Evolutionary conservation across 2,329 filamentous ascomycete species (phyloP).

Genomic region (Akanthomyces uredinophilus): DNA sequence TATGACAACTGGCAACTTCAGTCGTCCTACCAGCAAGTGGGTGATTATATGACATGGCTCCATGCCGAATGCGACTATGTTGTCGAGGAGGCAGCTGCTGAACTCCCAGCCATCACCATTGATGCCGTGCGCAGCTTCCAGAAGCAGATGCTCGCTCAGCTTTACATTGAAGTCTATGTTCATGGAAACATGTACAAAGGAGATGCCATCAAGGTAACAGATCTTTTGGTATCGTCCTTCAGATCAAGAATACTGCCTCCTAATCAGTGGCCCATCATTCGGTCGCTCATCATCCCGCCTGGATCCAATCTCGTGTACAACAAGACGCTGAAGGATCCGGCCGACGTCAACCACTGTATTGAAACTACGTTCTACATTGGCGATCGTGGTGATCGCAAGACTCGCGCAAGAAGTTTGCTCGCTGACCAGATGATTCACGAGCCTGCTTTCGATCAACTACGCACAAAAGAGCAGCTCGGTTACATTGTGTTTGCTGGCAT

Average conservation of each 20-base stretch:
- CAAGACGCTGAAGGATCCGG: constrained; percentile 74
- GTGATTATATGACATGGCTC: constrained; percentile 76
- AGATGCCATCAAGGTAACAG: constrained; percentile 79
- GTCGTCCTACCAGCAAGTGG: constrained; percentile 84
- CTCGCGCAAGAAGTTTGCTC: constrained; percentile 73
- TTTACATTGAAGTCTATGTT: constrained; percentile 81
- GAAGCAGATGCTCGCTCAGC: constrained; percentile 72
- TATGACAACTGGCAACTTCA: constrained; percentile 85
- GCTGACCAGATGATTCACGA: constrained; percentile 89
- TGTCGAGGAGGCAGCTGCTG: constrained; percentile 72
- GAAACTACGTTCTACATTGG: constrained; percentile 73
- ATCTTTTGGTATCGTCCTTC: constrained; percentile 73
- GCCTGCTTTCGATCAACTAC: constrained; percentile 87
- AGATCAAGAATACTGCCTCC: constrained; percentile 68
- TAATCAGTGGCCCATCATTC: constrained; percentile 72
- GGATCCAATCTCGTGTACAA: constrained; percentile 82
- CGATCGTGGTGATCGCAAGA: constrained; percentile 58
- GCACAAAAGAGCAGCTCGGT: constrained; percentile 94
- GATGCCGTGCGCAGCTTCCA: constrained; percentile 73
- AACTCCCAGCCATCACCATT: constrained; percentile 68
- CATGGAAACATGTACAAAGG: constrained; percentile 95
- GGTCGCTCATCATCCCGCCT: constrained; percentile 70
- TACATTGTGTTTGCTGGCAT: constrained; percentile 90
- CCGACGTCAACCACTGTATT: constrained; percentile 83
- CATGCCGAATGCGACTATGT: constrained; percentile 71